Evolutionary conservation across 805 yeast species (phyloP), one percentile per base, ranked within the genome.

Genomic region (Pichia nakasei): DNA sequence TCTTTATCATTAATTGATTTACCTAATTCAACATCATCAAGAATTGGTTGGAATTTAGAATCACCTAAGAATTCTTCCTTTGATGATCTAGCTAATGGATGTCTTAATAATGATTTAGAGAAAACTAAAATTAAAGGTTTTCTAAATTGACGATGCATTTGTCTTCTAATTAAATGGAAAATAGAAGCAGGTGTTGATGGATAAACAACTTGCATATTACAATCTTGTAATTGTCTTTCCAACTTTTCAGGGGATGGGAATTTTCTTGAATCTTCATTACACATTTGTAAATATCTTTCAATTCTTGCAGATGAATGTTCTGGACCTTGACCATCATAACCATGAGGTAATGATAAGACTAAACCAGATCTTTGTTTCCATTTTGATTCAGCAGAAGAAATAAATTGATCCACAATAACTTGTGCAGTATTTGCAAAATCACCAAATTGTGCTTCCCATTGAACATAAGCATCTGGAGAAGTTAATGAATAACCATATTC

Each of bases 381-480:
- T 72, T 93, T 93, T 54, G 89, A 78, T 72, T 93, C 99, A 65
- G 95, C 98, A 63, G 89, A 86, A 37, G 97, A 85, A 61, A 93
- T 78, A 65, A 93, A 93, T 73, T 93, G 98, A 67, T 93, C 99
- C 56, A 86, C 76, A 56, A 93, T 85, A 52, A 93, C 97, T 73
- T 93, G 98, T 18, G 97, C 98, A 54, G 97, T 93, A 76, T 93
- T 93, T 60, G 98, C 99, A 60, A 93, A 93, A 72, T 93, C 99
- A 78, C 99, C 99, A 58, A 93, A 93, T 74, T 93, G 99, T 46
- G 97, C 98, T 72, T 93, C 99, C 99, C 99, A 93, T 73, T 84
- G 82, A 42, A 91, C 97, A 47, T 86, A 78, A 44, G 96, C 93
- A 62, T 93, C 97, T 55, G 99, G 99, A 41, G 95, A 85, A 49